Evolutionary conservation across 2,329 filamentous ascomycete genomes (phyloP), one percentile per base, ranked within the genome.

Genomic region (Paecilomyces formosus): DNA sequence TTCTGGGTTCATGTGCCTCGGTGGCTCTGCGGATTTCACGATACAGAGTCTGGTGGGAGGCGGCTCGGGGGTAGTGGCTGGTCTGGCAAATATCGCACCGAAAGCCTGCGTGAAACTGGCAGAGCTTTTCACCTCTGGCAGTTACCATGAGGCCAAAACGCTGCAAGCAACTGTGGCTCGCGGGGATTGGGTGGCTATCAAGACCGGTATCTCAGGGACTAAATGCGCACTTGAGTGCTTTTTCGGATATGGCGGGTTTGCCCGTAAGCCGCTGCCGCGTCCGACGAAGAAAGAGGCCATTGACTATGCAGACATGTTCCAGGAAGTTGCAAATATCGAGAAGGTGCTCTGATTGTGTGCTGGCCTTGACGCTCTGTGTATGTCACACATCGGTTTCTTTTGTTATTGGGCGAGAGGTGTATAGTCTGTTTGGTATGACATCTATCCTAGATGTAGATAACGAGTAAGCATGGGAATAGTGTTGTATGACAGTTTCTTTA

Each of bases 21-120:
- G 87, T 50, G 88, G 89, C 57, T 88, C 85, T 54, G 87, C 87
- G 56, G 88, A 92, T 74, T 90, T 90, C 72, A 87, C 85, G 12
- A 74, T 91, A 12, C 88, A 90, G 71, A 86, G 85, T 0, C 73
- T 90, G 45, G 79, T 88, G 51, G 87, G 85, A 3, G 88, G 88
- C 24, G 88, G 86, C 2, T 83, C 87, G 58, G 88, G 89, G 33
- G 82, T 89, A 66, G 88, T 92, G 62, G 85, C 84, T 13, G 89
- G 88, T 12, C 79, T 88, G 57, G 89, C 82, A 30, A 92, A 92
- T 71, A 78, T 92, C 52, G 81, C 85, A 1, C 88, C 87, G 31
- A 86, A 82, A 66, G 77, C 86, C 3, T 88, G 87, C 71, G 80
- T 87, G 52, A 66, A 82, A 65, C 74, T 89, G 13, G 72, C 84